These are phyloP conservation scores for Stipa capillata DNA, from an alignment of 176 grass and related monocot genomes.

Conservation along the genomic window DNA sequence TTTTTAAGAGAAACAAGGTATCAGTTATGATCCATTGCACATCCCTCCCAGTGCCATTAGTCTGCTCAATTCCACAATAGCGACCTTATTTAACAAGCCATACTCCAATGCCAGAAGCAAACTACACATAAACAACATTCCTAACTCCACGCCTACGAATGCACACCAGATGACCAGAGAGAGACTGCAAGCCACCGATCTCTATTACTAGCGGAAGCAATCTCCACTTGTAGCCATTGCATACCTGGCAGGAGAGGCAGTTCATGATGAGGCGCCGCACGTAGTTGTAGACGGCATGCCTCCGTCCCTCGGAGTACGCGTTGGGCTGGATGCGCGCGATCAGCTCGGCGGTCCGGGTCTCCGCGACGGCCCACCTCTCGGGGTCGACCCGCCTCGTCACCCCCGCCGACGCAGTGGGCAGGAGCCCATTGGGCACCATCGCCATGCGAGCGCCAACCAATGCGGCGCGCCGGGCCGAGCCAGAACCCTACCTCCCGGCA, in stretches of 20 bases:
- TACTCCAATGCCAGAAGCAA: background rate
- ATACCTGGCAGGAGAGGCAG: constrained; percentile 75
- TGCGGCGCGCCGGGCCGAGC: no score
- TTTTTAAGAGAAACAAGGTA: background rate
- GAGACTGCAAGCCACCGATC: background rate
- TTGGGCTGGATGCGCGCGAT: constrained; percentile 83
- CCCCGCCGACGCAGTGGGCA: constrained; percentile 43
- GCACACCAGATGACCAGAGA: background rate
- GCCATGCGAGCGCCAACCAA: constrained; percentile 25
- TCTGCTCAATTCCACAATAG: background rate
- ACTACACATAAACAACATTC: background rate
- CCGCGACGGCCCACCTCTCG: constrained; percentile 53
- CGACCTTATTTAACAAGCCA: background rate
- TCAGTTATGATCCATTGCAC: background rate
- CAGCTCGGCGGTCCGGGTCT: constrained; percentile 55
- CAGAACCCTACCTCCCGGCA: background rate
- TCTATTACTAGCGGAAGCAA: background rate
- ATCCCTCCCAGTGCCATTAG: no score
- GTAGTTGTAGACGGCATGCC: constrained; percentile 62
- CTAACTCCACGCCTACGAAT: background rate
- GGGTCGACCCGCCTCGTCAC: constrained; percentile 46
- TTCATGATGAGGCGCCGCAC: constrained; percentile 60
- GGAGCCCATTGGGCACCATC: constrained; percentile 66
- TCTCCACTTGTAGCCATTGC: background rate
- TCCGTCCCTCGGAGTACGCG: constrained; percentile 47